phyloP scores from a whole-genome alignment of 2,329 filamentous ascomycete genomes.

The Stachybotrys chartarum region DNA sequence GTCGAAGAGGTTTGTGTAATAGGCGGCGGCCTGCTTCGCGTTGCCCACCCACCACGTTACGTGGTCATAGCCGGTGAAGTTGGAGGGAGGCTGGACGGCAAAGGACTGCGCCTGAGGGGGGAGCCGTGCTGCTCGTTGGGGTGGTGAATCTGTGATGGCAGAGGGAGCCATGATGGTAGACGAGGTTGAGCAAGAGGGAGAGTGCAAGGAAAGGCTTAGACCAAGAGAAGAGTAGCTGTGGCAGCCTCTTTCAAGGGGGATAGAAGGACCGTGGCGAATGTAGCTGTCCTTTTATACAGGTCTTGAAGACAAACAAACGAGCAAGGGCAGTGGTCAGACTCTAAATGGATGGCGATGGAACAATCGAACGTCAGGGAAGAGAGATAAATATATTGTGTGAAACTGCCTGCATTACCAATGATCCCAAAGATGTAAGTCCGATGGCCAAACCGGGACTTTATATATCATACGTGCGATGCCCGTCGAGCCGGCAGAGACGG shows the following conservation, averaged over 20 bases:
- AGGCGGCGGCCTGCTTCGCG: slow-evolving; percentile 87
- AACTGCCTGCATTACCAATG: too few species aligned
- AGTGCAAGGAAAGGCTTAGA: background rate
- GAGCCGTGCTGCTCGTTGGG: slow-evolving; percentile 34
- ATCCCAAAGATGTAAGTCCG: too few species aligned
- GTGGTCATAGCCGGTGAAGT: slow-evolving; percentile 83
- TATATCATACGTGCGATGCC: background rate
- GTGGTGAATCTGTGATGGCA: slow-evolving; percentile 44
- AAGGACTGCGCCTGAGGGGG: slow-evolving; percentile 38
- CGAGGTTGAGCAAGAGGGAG: too few species aligned
- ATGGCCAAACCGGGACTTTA: background rate
- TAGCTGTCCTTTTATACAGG: too few species aligned
- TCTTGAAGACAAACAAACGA: too few species aligned
- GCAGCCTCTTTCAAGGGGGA: too few species aligned
- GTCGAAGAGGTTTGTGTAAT: slow-evolving; percentile 82
- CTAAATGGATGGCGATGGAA: too few species aligned
- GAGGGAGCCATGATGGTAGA: slow-evolving; percentile 46
- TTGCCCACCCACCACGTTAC: slow-evolving; percentile 96
- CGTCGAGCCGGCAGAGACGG: too few species aligned
- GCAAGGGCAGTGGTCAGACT: too few species aligned
- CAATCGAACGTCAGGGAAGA: too few species aligned
- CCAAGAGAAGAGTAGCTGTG: background rate
- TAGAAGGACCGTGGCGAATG: too few species aligned
- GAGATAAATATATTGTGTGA: too few species aligned
- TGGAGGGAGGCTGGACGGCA: slow-evolving; percentile 41